Evolutionary conservation across 2,329 filamentous ascomycete genomes (phyloP).

Genomic region (Verticillium isaacii): DNA sequence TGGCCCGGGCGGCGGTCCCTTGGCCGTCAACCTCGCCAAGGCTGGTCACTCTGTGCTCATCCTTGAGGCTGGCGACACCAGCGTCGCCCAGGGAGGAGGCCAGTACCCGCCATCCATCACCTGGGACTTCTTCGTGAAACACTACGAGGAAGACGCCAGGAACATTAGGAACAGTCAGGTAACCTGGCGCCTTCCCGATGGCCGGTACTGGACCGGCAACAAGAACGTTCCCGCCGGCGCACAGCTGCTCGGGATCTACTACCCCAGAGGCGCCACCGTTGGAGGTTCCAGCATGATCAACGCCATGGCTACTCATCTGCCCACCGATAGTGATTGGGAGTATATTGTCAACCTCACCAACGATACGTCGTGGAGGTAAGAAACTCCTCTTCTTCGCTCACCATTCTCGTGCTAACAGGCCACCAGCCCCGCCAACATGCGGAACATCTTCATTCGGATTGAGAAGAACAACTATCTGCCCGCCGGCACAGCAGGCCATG

Average conservation of each 20-base stretch:
- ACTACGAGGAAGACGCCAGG: conserved; percentile 13
- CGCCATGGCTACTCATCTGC: conserved; percentile 40
- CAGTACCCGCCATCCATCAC: conserved; percentile 13
- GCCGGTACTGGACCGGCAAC: conserved; percentile 11
- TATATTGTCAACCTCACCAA: conserved; percentile 43
- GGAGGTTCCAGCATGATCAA: conserved; percentile 29
- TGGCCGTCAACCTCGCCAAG: conserved; percentile 48
- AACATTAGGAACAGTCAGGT: conserved; percentile 10
- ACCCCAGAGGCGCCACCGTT: conserved; percentile 19
- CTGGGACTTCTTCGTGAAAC: conserved; percentile 15
- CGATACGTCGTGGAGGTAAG: conserved; percentile 41
- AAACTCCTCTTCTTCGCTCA: conserved; percentile 15
- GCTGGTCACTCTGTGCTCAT: conserved; percentile 51
- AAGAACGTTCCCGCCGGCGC: neutral
- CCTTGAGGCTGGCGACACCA: conserved; percentile 47
- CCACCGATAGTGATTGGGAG: conserved; percentile 44
- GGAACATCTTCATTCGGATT: conserved; percentile 39
- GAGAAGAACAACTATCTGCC: conserved; percentile 41
- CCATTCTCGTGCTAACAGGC: neutral
- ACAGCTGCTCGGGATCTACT: conserved; percentile 14
- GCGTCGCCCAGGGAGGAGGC: neutral
- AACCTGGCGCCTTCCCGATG: conserved; percentile 11
- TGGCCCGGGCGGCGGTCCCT: conserved; percentile 48
- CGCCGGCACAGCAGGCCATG: conserved; percentile 33
- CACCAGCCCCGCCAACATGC: conserved; percentile 30